Conservation (phyloP, 2,329 filamentous ascomycete species). For the Xenoacremonium recifei region DNA sequence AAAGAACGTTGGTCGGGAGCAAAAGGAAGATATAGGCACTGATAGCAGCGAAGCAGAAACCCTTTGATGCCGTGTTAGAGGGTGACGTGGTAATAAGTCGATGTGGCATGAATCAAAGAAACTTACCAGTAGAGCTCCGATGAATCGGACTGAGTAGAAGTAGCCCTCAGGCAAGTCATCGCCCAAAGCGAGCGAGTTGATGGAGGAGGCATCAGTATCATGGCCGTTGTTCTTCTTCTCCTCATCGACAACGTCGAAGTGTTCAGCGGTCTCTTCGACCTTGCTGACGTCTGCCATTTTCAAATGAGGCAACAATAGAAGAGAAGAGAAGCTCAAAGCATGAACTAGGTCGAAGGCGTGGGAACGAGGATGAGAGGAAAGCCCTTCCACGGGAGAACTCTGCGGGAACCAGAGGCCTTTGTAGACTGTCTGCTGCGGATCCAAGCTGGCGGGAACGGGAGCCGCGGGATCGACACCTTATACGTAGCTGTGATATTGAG, state of each 20-base stretch:
- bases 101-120: neutral
- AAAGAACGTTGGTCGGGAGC: conserved; percentile 36
- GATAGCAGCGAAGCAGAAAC: conserved; percentile 36
- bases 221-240: conserved; percentile 11
- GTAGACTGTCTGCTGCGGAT: no score
- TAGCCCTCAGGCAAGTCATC: conserved; percentile 36
- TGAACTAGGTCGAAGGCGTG: no score
- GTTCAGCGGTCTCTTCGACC: conserved; percentile 13
- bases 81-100: neutral
- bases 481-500: neutral
- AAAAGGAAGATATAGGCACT: conserved; percentile 37
- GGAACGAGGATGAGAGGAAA: no score
- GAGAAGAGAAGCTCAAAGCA: neutral
- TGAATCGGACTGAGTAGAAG: conserved; percentile 33
- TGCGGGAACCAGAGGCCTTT: no score
- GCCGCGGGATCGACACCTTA: neutral
- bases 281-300: conserved; percentile 16
- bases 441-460: no score
- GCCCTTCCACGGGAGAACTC: no score
- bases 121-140: conserved; percentile 32
- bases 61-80: conserved; percentile 17
- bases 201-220: conserved; percentile 28
- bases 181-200: conserved; percentile 33
- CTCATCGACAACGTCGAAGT: conserved; percentile 15
- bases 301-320: no score